Evolutionary conservation across 352 stramenopile genomes (phyloP), one percentile per base, ranked within the genome.

Genomic region (Albugo laibachii): DNA sequence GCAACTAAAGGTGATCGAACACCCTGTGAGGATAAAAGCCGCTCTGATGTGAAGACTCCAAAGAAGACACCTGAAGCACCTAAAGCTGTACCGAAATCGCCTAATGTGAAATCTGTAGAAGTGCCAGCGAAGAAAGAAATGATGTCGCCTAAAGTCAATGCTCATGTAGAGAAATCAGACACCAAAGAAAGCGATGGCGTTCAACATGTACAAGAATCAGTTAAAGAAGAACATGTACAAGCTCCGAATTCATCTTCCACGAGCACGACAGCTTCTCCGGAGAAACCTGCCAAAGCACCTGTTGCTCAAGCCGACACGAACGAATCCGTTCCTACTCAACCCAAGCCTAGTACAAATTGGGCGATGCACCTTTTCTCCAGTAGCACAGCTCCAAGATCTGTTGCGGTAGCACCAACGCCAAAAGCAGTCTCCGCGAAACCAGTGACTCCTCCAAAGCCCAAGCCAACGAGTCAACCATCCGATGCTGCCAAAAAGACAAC

Each of bases 401-500:
- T 49, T 5, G 34, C 56, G 8, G 49, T 42, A 5, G 74, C 56
- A 6, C 65, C 59, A 1, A 47, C 61, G 1, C 59, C 63, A 48
- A 59, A 59, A 54, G 48, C 52, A 45, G 38, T 55, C 36, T 39
- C 55, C 15, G 8, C 38, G 8, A 24, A 19, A 24, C 20, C 38
- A 10, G 38, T 3, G 3, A 43, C 16, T 43, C 20, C 38, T 3
- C 38, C 38, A 3, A 24, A 19, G 38, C 8, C 20, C 8, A 43
- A 43, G 38, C 38, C 38, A 24, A 8, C 38, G 3, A 43, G 55
- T 18, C 31, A 67, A 43, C 16, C 38, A 8, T 43, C 38, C 3
- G 38, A 43, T 19, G 16, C 55, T 31, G 54, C 61, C 0, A 84
- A 82, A 65, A 73, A 74, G 54, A 69, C 66, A 53, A 24, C 61